These are phyloP conservation scores for Kitagawia praeruptora DNA, from an alignment of 129 eudicot genomes.

Conservation along the genomic window DNA sequence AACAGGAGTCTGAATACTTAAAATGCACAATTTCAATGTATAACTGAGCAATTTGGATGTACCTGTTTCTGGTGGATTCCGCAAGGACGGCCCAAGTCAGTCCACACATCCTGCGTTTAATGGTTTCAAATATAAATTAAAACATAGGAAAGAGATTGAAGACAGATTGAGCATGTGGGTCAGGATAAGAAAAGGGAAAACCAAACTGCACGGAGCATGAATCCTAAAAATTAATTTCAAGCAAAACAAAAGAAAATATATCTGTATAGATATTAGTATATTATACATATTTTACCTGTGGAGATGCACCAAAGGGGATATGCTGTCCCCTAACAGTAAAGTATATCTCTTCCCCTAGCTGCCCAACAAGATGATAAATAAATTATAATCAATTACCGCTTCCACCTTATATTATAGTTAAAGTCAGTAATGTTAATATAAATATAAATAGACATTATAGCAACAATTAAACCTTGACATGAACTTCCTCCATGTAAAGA, in stretches of 20 bases:
- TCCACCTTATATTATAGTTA: background rate
- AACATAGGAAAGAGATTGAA: background rate
- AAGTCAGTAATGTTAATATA: background rate
- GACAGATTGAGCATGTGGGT: background rate
- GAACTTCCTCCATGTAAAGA: conserved; percentile 96
- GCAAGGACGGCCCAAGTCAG: conserved; percentile 85
- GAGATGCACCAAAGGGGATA: conserved; percentile 91
- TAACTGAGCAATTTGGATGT: conserved; percentile 9
- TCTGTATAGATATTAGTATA: background rate
- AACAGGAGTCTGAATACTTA: background rate
- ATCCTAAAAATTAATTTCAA: background rate
- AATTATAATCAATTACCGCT: conserved; percentile 1
- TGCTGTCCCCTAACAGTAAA: conserved; percentile 86
- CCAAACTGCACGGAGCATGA: background rate
- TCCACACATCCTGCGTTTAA: conserved; percentile 68
- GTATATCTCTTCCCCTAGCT: conserved; percentile 85
- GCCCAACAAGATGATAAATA: conserved; percentile 13
- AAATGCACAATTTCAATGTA: conserved; percentile 13
- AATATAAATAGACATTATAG: background rate
- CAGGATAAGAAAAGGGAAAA: background rate
- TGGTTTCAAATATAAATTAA: background rate
- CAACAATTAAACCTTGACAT: conserved; percentile 52
- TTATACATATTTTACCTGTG: conserved; percentile 45
- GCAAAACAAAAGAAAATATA: background rate
- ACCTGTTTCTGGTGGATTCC: conserved; percentile 95